Evolutionary conservation across 805 yeast species (phyloP), one percentile per base, ranked within the genome.

Genomic region (Candida nonsorbophila): DNA sequence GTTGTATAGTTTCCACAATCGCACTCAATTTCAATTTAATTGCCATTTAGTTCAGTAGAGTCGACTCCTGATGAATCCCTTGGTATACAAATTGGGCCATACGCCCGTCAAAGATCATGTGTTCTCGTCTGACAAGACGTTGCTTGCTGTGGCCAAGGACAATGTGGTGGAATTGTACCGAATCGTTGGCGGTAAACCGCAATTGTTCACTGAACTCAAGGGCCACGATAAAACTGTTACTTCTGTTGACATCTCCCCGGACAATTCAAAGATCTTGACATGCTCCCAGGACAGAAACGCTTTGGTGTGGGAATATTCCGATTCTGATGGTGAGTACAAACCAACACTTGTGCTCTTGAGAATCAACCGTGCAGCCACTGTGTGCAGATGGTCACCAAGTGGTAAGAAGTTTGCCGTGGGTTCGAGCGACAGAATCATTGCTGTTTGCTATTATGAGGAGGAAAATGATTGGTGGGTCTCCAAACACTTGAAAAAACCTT

Each of bases 401-500:
- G 97, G 96, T n/a, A 64, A 63, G 50, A 92, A 92, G 64, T 92
- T 92, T 59, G 98, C 98, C 1, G 97, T 90, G 27, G 98, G 97
- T 1, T 84, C 95, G 3, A 86, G 95, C 26, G 97, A 95, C 25
- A 69, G 97, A 36, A 82, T 84, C 39, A 80, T 92, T 57, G 96
- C 97, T 7, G 84, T 92, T 28, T 92, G 98, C 65, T 92, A 88
- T 62, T 92, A 83, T 54, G 98, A 92, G 61, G 83, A 71, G 38
- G 96, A 87, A 47, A 92, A 90, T 55, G 95, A 92, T 55, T 92
- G 99, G 99, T 92, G 99, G 99, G 88, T 92, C 29, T 85, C 97
- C 9, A 90, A 90, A 59, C 98, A 90, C 62, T 82, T 92, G 59
- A 88, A 88, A 67, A 86, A 84, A 58, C 95, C 97, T n/a, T 68